These are phyloP conservation scores for Arthrobotrys musiformis DNA, from an alignment of 2,329 filamentous ascomycete species.

Conservation along the genomic window DNA sequence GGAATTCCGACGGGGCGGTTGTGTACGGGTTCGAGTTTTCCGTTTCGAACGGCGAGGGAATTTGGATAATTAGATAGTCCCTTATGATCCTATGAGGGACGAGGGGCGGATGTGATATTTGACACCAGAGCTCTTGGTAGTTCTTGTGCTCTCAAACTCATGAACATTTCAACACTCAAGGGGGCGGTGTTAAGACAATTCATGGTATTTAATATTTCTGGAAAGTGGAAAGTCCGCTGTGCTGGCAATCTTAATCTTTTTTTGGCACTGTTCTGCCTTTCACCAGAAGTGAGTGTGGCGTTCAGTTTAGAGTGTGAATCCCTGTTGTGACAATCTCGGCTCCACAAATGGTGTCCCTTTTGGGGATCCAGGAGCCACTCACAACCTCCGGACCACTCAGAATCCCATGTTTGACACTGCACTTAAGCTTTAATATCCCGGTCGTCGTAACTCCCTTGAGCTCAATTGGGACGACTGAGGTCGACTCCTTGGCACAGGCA, in stretches of 20 bases:
- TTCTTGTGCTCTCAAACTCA: background rate
- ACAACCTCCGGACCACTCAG: background rate
- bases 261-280: background rate
- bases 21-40: conserved; percentile 22
- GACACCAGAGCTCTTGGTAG: background rate
- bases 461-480: conserved; percentile 14
- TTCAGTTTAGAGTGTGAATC: conserved; percentile 17
- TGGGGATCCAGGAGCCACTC: conserved; percentile 12
- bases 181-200: background rate
- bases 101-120: background rate
- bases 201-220: background rate
- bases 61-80: background rate
- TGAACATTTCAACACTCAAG: background rate
- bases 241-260: background rate
- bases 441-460: conserved; percentile 24
- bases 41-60: background rate
- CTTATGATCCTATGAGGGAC: background rate
- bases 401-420: background rate
- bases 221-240: background rate
- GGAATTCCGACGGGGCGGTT: background rate
- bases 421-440: conserved; percentile 28
- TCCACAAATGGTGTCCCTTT: conserved; percentile 13
- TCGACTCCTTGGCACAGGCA: background rate
- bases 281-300: conserved; percentile 13
- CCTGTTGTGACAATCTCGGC: conserved; percentile 44